Evolutionary conservation across 2,329 filamentous ascomycete species (phyloP), one percentile per base, ranked within the genome.

Genomic region (Alternaria sp.): DNA sequence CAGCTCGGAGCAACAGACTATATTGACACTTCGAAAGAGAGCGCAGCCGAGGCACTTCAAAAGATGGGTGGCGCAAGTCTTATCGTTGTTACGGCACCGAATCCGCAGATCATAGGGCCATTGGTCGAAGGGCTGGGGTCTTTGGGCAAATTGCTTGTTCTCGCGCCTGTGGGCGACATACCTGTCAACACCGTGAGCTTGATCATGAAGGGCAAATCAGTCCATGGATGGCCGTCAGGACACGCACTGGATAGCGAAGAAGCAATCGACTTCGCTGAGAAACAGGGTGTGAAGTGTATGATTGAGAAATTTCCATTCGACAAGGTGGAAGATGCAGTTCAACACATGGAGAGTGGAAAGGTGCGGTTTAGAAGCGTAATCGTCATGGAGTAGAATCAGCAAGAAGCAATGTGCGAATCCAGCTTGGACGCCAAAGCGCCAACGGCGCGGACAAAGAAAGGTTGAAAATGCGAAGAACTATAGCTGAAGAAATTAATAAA

Each of bases 61-160:
- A 83, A 83, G 65, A 76, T 90, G 20, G 89, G 89, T 16, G 88
- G 88, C 26, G 89, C 89, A 0, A 81, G 82, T 3, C 76, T 89
- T 52, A 85, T 91, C 57, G 82, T 90, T 5, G 81, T 86, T 39
- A 91, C 89, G 3, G 88, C 87, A 4, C 88, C 89, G 6, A 87
- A 86, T 69, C 81, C 86, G 1, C 78, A 85, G 54, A 78, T 85
- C 32, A 84, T 91, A 51, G 70, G 80, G 2, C 81, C 82, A 4
- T 71, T 91, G 28, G 76, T 88, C 1, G 79, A 73, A 2, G 89
- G 85, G 2, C 80, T 90, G 7, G 84, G 79, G 5, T 69, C 83
- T 0, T 75, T 79, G 7, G 89, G 89, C 11, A 89, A 86, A 72
- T 68, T 91, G 7, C 72, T 91, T 16, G 78, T 88, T n/a, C 80